phyloP scores from a whole-genome alignment of 192 early-diverging fungal genomes.

The Coemansia sp. region DNA sequence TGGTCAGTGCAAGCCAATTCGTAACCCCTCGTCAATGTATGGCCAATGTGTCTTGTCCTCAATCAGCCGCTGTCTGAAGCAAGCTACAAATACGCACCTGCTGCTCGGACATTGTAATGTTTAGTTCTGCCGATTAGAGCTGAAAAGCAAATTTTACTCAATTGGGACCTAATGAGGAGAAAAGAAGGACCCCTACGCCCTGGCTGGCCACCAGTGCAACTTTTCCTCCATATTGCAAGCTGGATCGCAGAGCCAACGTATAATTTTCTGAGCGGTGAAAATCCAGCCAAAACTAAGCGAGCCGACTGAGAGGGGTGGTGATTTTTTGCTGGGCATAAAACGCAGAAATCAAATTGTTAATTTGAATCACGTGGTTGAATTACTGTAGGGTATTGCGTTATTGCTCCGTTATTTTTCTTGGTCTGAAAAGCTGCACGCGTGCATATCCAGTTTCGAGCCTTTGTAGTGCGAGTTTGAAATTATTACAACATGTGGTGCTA shows the following conservation, averaged over 20 bases:
- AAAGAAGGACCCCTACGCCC: constrained; percentile 45
- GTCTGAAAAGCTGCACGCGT: no score
- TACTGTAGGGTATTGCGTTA: no score
- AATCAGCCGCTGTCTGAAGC: background rate
- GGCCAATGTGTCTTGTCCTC: background rate
- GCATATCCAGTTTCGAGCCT: no score
- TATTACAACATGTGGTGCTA: no score
- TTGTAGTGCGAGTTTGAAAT: no score
- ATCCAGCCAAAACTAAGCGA: no score
- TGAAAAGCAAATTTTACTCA: constrained; percentile 16
- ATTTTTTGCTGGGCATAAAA: no score
- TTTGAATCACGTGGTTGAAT: no score
- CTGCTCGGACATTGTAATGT: constrained; percentile 53
- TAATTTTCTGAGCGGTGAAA: constrained; percentile 27
- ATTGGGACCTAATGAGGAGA: constrained; percentile 36
- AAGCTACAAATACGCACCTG: constrained; percentile 46
- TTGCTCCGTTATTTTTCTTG: no score
- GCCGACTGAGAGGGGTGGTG: no score
- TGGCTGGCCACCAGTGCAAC: constrained; percentile 2
- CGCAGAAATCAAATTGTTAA: no score
- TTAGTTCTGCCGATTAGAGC: constrained; percentile 25
- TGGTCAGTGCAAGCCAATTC: background rate
- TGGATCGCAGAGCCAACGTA: constrained; percentile 14
- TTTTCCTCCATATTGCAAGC: background rate
- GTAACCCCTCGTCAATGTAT: background rate